These are phyloP conservation scores for Elsinoe ampelina DNA, from an alignment of 2,329 filamentous ascomycete genomes.

Conservation along the genomic window DNA sequence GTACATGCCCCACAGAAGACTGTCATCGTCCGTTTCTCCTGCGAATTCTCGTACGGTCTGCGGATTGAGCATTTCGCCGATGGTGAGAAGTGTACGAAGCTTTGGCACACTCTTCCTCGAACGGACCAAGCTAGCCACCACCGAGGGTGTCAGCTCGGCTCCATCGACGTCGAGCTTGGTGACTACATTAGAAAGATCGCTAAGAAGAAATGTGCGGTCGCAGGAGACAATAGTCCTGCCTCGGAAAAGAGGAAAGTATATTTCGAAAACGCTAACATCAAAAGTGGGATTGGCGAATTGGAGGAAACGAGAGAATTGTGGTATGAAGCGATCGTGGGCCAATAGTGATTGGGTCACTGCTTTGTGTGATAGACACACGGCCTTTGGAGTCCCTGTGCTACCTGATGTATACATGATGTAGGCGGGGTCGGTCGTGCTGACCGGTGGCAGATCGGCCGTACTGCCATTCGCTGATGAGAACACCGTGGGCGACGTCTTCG, in stretches of 20 bases:
- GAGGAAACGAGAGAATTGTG: slow-evolving; percentile 66
- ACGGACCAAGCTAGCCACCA: slow-evolving; percentile 66
- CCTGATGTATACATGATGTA: slow-evolving; percentile 94
- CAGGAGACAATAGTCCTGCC: slow-evolving; percentile 65
- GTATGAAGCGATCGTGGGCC: slow-evolving; percentile 71
- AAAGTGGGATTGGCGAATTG: slow-evolving; percentile 91
- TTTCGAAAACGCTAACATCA: slow-evolving; percentile 90
- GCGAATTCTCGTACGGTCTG: slow-evolving; percentile 74
- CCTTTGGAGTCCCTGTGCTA: slow-evolving; percentile 82
- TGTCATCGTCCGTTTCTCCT: slow-evolving; percentile 39
- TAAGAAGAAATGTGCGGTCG: slow-evolving; percentile 59
- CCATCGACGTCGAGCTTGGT: slow-evolving; percentile 62
- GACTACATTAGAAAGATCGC: slow-evolving; percentile 62
- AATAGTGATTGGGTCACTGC: slow-evolving; percentile 75
- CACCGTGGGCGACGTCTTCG: neutral
- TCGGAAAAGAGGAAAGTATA: slow-evolving; percentile 76
- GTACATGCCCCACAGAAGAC: slow-evolving; percentile 86
- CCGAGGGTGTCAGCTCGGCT: slow-evolving; percentile 81
- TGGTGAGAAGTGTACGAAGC: slow-evolving; percentile 67
- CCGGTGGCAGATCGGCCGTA: neutral
- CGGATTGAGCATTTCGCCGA: slow-evolving; percentile 83
- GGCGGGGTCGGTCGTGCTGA: slow-evolving; percentile 44
- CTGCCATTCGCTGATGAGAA: neutral
- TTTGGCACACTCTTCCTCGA: slow-evolving; percentile 57
- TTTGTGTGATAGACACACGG: slow-evolving; percentile 69